Percentiles rank a stretch among this genome's conserved stretches.
phyloP scores from a whole-genome alignment of 176 grass and related monocot genomes.

The Typha latifolia region DNA sequence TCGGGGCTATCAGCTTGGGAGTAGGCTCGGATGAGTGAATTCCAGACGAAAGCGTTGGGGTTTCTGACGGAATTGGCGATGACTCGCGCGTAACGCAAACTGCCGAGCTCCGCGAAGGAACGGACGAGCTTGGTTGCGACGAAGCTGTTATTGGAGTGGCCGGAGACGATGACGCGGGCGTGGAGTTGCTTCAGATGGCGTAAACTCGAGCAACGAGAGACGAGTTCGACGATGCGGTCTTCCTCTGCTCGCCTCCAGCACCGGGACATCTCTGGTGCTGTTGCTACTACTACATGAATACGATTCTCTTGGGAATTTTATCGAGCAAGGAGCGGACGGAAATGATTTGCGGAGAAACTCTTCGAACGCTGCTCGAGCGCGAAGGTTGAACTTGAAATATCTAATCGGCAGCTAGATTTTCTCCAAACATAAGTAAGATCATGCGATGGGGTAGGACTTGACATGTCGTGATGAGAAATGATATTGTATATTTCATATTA shows the following conservation, averaged over 20 bases:
- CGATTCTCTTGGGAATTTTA: neutral
- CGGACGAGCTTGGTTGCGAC: slow-evolving; percentile 37
- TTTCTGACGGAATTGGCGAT: slow-evolving; percentile 6
- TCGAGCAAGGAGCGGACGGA: neutral
- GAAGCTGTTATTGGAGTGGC: slow-evolving; percentile 26
- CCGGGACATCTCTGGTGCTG: neutral
- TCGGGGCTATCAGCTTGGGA: slow-evolving; percentile 6
- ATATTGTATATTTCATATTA: too few species aligned
- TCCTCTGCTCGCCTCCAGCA: slow-evolving; percentile 20
- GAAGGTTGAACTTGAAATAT: too few species aligned
- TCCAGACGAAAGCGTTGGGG: slow-evolving; percentile 41
- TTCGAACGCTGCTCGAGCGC: neutral
- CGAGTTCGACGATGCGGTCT: slow-evolving; percentile 24
- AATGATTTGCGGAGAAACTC: neutral
- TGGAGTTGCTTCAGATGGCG: slow-evolving; percentile 30
- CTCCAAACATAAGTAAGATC: too few species aligned
- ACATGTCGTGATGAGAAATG: too few species aligned
- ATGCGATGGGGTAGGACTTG: too few species aligned
- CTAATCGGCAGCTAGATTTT: too few species aligned
- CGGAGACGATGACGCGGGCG: slow-evolving; percentile 24
- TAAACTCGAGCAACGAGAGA: slow-evolving; percentile 9
- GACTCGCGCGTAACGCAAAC: slow-evolving; percentile 17
- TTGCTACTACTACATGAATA: neutral
- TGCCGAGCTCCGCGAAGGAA: slow-evolving; percentile 24
- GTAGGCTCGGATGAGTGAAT: slow-evolving; percentile 27